These are phyloP conservation scores for Starmera quercuum DNA, from an alignment of 805 yeast species.

Conservation along the genomic window DNA sequence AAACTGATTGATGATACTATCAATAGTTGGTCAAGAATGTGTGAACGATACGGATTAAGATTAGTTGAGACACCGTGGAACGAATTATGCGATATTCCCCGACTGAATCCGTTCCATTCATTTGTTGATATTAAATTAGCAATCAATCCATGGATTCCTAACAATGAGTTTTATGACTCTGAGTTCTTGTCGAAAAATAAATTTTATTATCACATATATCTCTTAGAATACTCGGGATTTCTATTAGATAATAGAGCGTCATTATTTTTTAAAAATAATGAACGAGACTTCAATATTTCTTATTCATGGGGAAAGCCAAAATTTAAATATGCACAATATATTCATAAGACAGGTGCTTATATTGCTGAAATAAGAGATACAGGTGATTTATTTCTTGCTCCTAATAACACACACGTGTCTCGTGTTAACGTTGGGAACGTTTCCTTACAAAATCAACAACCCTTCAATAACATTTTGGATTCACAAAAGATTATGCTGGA, in stretches of 20 bases:
- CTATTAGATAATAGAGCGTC: constrained; percentile 77
- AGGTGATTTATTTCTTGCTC: constrained; percentile 76
- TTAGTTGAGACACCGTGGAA: constrained; percentile 88
- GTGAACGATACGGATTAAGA: constrained; percentile 77
- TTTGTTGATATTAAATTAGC: constrained; percentile 61
- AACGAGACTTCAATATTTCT: constrained; percentile 47
- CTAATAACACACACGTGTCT: constrained; percentile 77
- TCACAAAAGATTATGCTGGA: constrained; percentile 69
- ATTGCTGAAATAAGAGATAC: constrained; percentile 79
- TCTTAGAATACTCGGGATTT: constrained; percentile 66
- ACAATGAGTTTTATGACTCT: constrained; percentile 38
- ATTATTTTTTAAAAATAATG: constrained; percentile 41
- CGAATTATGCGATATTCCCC: constrained; percentile 72
- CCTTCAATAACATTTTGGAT: constrained; percentile 33
- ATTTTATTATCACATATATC: constrained; percentile 70
- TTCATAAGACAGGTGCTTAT: constrained; percentile 84
- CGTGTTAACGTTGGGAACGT: constrained; percentile 48
- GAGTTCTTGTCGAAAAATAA: constrained; percentile 40
- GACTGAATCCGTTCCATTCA: constrained; percentile 81
- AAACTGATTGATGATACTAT: constrained; percentile 75
- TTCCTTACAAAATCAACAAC: constrained; percentile 11
- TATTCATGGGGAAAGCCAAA: constrained; percentile 91
- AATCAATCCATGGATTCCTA: constrained; percentile 61
- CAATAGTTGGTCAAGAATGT: constrained; percentile 68
- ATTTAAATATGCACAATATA: constrained; percentile 80